Evolutionary conservation across 306 rosid species (phyloP).

Genomic region (Urtica urens): DNA sequence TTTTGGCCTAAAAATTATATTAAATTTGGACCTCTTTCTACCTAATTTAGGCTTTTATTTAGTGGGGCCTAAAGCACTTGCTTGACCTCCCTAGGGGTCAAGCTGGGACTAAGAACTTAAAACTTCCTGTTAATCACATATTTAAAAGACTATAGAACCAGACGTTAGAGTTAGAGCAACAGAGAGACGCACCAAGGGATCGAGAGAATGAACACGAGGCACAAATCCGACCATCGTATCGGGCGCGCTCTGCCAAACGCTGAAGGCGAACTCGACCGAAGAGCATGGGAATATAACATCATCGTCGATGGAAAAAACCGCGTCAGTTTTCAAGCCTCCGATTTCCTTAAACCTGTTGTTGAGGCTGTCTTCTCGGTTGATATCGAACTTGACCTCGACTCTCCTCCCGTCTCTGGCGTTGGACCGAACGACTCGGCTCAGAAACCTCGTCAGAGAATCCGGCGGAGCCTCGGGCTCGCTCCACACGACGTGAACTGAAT

Average conservation of each 20-base stretch:
- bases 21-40: no score
- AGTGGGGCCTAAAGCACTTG: no score
- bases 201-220: constrained; percentile 82
- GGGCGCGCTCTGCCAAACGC: constrained; percentile 89
- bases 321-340: constrained; percentile 60
- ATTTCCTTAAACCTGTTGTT: constrained; percentile 87
- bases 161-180: constrained; percentile 7
- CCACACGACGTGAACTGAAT: constrained; percentile 80
- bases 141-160: no score
- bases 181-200: constrained; percentile 56
- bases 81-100: no score
- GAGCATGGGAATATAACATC: constrained; percentile 90
- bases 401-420: constrained; percentile 35
- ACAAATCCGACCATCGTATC: constrained; percentile 97
- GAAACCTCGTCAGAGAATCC: constrained; percentile 29
- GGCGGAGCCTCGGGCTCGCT: constrained; percentile 84
- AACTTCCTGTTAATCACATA: no score
- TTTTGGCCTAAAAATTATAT: no score
- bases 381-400: constrained; percentile 55
- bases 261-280: constrained; percentile 75
- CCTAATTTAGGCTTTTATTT: no score
- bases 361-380: constrained; percentile 78
- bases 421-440: constrained; percentile 29
- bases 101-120: no score
- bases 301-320: constrained; percentile 79